Evolutionary conservation across 441 rosid species (phyloP), one percentile per base, ranked within the genome.

Genomic region (Manihot esculenta): DNA sequence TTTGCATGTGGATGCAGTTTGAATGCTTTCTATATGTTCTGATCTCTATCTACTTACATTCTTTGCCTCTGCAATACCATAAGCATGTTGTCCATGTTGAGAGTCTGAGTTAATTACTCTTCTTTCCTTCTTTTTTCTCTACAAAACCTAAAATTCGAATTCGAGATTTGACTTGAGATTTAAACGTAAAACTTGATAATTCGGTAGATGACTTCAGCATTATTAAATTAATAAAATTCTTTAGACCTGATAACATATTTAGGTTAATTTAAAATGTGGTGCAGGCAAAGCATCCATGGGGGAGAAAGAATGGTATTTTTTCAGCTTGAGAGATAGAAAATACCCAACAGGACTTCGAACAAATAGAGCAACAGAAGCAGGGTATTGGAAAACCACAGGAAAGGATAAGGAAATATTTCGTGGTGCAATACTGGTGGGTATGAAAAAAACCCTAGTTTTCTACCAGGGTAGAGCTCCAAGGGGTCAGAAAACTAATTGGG

Each of bases 401-500:
- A 92, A 92, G 68, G 99, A 94, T 60, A 94, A 84, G 78, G 91
- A 90, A 87, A 89, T 94, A 53, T 89, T 66, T 74, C 73, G 59
- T 20, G 92, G 76, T 1, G 77, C 81, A 41, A 71, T 79, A 55
- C 85, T 89, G 45, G 91, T 92, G 60, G 99, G 99, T 53, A 94
- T 94, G 99, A 94, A 94, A 89, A 94, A 94, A 85, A 94, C 99
- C 57, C 94, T 94, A 70, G 99, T 94, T 13, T 94, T 94, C 77
- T 94, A 94, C 86, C 81, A 15, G 78, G 99, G 99, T 47, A 84
- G 98, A 84, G 99, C 99, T 45, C 99, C 99, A 0, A 94, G 86
- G 78, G 99, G 99, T 51, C 97, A 89, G 84, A 94, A 94, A 74
- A 86, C 88, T 21, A 92, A 88, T 64, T 94, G 99, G 99, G 93